Conservation (phyloP, 805 yeast genomes). For the Debaryomyces castellii region DNA sequence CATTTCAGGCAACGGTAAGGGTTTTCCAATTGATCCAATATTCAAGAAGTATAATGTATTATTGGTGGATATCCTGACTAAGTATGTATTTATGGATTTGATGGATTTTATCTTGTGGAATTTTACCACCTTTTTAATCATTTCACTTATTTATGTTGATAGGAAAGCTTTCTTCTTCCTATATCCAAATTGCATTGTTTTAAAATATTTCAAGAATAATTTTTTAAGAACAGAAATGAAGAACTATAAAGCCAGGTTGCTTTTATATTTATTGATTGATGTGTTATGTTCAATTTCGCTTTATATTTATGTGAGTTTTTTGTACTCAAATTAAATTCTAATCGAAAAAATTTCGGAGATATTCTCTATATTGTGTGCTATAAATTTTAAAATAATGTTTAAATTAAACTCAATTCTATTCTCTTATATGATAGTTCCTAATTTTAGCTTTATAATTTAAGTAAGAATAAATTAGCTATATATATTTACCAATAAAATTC, state of each 20-base stretch:
- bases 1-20: not conserved
- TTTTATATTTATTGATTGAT: not conserved
- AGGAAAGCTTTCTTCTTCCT: not conserved
- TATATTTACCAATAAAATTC: too few relatives aligned
- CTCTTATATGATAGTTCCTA: not conserved
- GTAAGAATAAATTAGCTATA: not conserved
- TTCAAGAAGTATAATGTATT: conserved; percentile 1
- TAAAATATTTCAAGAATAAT: not conserved
- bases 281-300: not conserved
- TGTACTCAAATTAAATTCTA: too few relatives aligned
- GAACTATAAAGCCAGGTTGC: not conserved
- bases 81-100: not conserved
- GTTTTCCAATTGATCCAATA: conserved; percentile 4
- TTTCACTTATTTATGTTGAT: not conserved
- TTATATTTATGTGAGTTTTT: not conserved
- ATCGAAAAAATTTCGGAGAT: not conserved
- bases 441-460: too few relatives aligned
- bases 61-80: not conserved
- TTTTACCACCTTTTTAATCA: not conserved
- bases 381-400: too few relatives aligned
- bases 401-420: not conserved
- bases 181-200: not conserved
- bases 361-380: too few relatives aligned
- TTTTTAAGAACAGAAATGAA: not conserved
- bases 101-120: not conserved